Base-by-base conservation (phyloP, 208 protist genomes). In the Trypanosoma vivax region DNA sequence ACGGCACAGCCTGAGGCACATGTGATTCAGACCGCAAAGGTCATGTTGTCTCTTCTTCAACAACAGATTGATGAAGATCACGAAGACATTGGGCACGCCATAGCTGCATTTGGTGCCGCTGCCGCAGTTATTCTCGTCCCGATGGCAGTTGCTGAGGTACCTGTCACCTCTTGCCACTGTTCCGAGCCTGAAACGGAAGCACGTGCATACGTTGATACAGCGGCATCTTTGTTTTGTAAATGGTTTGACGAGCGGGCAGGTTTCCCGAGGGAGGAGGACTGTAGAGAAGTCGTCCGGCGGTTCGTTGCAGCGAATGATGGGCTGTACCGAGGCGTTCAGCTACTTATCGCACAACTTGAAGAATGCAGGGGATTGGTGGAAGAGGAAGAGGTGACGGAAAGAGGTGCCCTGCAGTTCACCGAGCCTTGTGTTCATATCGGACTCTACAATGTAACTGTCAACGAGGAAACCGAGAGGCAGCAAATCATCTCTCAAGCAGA, bases 161-260 rank as follows among this genome's bases (percentile, higher is more conserved):
- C 24, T 40, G 16, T 25, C 23, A 2, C 6, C 30, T 4, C 13
- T 18, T 23, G 47, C 14, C 27, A 29, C 0, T 5, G 21, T 7
- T 25, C 4, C 0, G 19, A 34, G 4, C 11, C 21, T 14, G 18
- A 0, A 2, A 33, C 1, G 5, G 27, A 39, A 19, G 58, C 18
- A 39, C 33, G 39, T 25, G 11, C 31, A 3, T 27, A 43, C 51
- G n/a, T 29, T 34, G 50, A 68, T 23, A 63, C 25, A 18, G 29
- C 50, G 10, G 39, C 50, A 3, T 29, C 18, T 2, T 14, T 27
- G 1, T 77, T 72, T 40, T 11, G 29, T 21, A 41, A 34, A 25
- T 77, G 70, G 70, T 70, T 77, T 55, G 70, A 72, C 29, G 27
- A 29, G 16, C 40, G 61, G 35, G 58, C 64, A 25, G 35, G 33